phyloP scores from a whole-genome alignment of 768 basidiomycete species.

The Boletus huronensis region DNA sequence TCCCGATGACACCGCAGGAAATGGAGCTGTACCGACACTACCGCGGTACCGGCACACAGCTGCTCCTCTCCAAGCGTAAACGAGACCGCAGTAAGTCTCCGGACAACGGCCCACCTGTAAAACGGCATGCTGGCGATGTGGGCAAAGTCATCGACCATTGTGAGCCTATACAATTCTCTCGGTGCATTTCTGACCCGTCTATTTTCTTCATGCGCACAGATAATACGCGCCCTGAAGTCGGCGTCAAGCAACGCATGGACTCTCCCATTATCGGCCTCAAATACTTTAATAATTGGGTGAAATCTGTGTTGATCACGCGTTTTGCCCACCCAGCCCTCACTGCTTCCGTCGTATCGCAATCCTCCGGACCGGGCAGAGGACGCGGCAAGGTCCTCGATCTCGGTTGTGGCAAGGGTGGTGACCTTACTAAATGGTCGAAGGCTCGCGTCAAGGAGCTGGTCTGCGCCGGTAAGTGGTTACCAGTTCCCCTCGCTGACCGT shows the following conservation, averaged over 20 bases:
- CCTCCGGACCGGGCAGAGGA: constrained; percentile 26
- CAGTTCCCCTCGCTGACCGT: background rate
- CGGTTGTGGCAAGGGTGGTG: constrained; percentile 99
- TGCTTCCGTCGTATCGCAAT: constrained; percentile 31
- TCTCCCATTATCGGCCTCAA: constrained; percentile 97
- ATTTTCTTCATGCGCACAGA: constrained; percentile 45
- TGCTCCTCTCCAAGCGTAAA: constrained; percentile 51
- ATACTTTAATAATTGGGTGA: constrained; percentile 99
- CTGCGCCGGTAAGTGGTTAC: constrained; percentile 63
- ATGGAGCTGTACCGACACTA: constrained; percentile 55
- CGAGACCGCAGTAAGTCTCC: constrained; percentile 38
- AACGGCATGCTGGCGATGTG: constrained; percentile 65
- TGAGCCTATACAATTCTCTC: constrained; percentile 32
- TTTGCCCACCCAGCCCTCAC: constrained; percentile 74
- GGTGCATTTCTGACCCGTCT: constrained; percentile 4
- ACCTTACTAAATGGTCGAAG: constrained; percentile 92
- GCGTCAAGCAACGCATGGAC: constrained; percentile 74
- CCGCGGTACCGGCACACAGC: constrained; percentile 53
- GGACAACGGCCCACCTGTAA: constrained; percentile 41
- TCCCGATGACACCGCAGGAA: constrained; percentile 63
- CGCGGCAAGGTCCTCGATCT: constrained; percentile 88
- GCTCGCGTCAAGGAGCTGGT: constrained; percentile 77
- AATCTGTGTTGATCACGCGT: constrained; percentile 91
- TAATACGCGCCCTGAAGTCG: constrained; percentile 90
- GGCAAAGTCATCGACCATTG: constrained; percentile 77